Percentiles rank a stretch among this genome's conserved stretches.
Evolutionary conservation across 164 flowering plant genomes (phyloP).

Genomic region (Nymphaea colorata): DNA sequence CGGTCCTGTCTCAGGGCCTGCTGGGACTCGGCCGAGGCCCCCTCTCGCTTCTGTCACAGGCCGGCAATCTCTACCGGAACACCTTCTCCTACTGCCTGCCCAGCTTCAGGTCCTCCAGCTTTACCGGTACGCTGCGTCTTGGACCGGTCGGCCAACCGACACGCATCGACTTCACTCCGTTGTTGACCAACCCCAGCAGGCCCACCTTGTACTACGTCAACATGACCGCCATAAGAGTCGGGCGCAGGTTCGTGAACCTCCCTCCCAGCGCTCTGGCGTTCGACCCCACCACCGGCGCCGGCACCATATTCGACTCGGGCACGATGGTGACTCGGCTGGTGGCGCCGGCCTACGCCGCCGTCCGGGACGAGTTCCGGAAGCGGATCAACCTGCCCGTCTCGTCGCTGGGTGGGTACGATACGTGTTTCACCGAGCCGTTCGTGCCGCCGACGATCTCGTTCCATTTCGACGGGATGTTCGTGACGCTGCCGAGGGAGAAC

Average conservation of each 20-base stretch:
- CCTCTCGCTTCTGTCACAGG: slow-evolving; percentile 56
- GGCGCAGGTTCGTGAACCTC: slow-evolving; percentile 40
- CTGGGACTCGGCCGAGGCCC: slow-evolving; percentile 90
- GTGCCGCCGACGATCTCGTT: slow-evolving; percentile 43
- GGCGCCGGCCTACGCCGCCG: slow-evolving; percentile 46
- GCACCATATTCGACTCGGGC: slow-evolving; percentile 85
- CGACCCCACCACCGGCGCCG: slow-evolving; percentile 75
- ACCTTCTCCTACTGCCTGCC: slow-evolving; percentile 96
- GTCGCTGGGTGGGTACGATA: slow-evolving; percentile 77
- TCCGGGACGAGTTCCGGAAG: slow-evolving; percentile 46
- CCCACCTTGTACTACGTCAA: slow-evolving; percentile 82
- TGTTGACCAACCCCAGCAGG: slow-evolving; percentile 68
- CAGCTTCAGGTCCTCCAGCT: slow-evolving; percentile 48
- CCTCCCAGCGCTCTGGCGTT: slow-evolving; percentile 56
- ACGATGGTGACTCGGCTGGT: slow-evolving; percentile 44
- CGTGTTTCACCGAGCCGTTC: slow-evolving; percentile 50
- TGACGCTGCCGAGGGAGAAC: slow-evolving; percentile 55
- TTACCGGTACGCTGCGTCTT: slow-evolving; percentile 65
- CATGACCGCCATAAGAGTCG: slow-evolving; percentile 54
- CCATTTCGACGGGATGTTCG: slow-evolving; percentile 62
- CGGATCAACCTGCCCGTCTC: slow-evolving; percentile 31
- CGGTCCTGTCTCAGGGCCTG: slow-evolving; percentile 72
- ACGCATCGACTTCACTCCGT: slow-evolving; percentile 64
- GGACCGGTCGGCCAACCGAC: slow-evolving; percentile 71
- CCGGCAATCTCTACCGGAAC: slow-evolving; percentile 49